phyloP scores from a whole-genome alignment of 1,139 yeast species.

The Candida tetrigidarum region DNA sequence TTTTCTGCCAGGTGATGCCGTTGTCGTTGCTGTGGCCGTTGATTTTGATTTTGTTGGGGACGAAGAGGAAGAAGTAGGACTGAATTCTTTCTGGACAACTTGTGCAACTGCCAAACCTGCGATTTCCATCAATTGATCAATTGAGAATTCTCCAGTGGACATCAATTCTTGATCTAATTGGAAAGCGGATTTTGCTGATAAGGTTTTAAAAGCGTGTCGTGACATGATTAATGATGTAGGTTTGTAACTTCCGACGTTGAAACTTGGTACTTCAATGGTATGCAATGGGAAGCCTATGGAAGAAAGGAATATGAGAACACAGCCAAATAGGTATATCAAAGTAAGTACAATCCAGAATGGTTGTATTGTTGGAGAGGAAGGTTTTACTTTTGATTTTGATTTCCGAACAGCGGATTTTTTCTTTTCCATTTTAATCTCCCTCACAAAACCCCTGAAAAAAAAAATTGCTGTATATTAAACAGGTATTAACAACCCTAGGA shows the following conservation, averaged over 20 bases:
- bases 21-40: too few relatives aligned
- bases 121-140: conserved; percentile 95
- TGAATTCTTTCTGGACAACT: conserved; percentile 69
- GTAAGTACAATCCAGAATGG: conserved; percentile 1
- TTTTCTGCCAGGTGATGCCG: conserved; percentile 14
- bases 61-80: conserved; percentile 49
- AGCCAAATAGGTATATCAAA: conserved; percentile 5
- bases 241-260: too few relatives aligned
- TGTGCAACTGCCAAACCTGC: conserved; percentile 97
- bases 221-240: conserved; percentile 3
- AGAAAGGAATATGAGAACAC: conserved; percentile 3
- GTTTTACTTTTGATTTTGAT: neutral
- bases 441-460: too few relatives aligned
- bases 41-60: too few relatives aligned
- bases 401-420: conserved; percentile 5
- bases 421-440: neutral
- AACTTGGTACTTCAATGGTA: conserved; percentile 1
- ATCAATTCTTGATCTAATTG: conserved; percentile 83
- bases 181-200: conserved; percentile 74
- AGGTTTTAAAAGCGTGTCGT: conserved; percentile 30
- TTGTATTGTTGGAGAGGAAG: neutral
- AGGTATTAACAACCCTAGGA: too few relatives aligned
- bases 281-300: conserved; percentile 3
- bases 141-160: conserved; percentile 82
- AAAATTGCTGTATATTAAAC: neutral